Conservation (phyloP, 129 eudicot genomes). For the Artemisia annua region DNA sequence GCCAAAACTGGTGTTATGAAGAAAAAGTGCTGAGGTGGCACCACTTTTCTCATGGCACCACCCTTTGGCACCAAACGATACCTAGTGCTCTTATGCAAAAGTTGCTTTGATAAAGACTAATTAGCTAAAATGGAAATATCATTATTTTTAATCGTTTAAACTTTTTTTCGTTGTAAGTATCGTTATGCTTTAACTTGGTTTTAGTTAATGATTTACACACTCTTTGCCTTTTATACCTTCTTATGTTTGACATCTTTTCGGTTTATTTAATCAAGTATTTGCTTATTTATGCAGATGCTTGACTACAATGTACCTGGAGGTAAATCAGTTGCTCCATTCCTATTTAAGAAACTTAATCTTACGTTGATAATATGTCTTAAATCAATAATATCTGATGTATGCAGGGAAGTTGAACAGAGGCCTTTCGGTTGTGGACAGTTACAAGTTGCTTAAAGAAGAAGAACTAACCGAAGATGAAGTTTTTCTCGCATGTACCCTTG, state of each 20-base stretch:
- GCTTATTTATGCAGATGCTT: conserved; percentile 55
- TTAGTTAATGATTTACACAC: neutral
- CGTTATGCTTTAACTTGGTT: neutral
- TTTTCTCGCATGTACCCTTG: conserved; percentile 64
- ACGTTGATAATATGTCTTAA: neutral
- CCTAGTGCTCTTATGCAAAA: too few species aligned
- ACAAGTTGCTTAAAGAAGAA: conserved; percentile 61
- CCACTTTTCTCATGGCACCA: too few species aligned
- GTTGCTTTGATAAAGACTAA: neutral
- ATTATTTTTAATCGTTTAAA: neutral
- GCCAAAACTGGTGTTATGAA: too few species aligned
- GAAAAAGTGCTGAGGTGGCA: too few species aligned
- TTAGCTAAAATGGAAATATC: neutral
- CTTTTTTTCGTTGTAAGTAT: conserved; percentile 1
- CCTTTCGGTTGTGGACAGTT: conserved; percentile 84
- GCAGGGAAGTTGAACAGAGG: conserved; percentile 84
- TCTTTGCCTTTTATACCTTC: neutral
- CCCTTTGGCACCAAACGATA: too few species aligned
- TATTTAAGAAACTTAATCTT: neutral
- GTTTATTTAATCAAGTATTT: neutral
- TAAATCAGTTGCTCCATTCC: conserved; percentile 22
- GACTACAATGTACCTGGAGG: conserved; percentile 90
- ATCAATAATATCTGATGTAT: neutral
- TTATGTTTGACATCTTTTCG: neutral
- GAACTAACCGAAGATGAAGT: conserved; percentile 62